phyloP scores from a whole-genome alignment of 2,329 filamentous ascomycete species.

The Westerdykella sp. region DNA sequence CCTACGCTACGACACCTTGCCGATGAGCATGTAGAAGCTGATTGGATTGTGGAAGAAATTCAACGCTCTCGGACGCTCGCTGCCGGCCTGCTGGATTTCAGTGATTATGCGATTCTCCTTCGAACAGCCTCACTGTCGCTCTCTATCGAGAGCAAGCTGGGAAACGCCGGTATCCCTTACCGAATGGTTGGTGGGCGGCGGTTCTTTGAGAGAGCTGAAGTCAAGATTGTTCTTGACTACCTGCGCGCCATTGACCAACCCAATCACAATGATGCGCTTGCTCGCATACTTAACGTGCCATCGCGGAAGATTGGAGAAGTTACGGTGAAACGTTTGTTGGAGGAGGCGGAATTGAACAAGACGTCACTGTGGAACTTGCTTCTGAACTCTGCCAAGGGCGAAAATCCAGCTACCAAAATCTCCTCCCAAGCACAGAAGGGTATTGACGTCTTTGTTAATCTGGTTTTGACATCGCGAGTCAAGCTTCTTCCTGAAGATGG shows the following conservation, averaged over 20 bases:
- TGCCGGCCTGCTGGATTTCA: constrained; percentile 63
- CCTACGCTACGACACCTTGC: constrained; percentile 75
- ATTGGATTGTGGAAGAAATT: constrained; percentile 85
- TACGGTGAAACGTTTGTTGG: constrained; percentile 66
- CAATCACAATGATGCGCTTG: constrained; percentile 78
- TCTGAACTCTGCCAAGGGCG: constrained; percentile 51
- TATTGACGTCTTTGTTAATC: constrained; percentile 52
- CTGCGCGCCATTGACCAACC: constrained; percentile 78
- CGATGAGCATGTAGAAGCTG: constrained; percentile 65
- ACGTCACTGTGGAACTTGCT: constrained; percentile 73
- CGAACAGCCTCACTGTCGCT: constrained; percentile 76
- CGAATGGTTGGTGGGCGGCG: constrained; percentile 85
- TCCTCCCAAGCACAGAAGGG: constrained; percentile 51
- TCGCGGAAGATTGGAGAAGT: constrained; percentile 72
- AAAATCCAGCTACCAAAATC: constrained; percentile 49
- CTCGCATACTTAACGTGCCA: constrained; percentile 78
- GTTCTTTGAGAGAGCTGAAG: constrained; percentile 87
- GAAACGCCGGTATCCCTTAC: constrained; percentile 76
- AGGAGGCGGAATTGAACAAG: constrained; percentile 66
- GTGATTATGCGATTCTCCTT: constrained; percentile 82
- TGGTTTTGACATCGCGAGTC: constrained; percentile 53
- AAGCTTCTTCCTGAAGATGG: constrained; percentile 47
- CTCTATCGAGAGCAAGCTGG: constrained; percentile 77
- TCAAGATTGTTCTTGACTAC: constrained; percentile 84
- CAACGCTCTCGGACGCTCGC: constrained; percentile 63